phyloP scores from a whole-genome alignment of 495 filamentous ascomycete species.

The Penicillium chermesinum region DNA sequence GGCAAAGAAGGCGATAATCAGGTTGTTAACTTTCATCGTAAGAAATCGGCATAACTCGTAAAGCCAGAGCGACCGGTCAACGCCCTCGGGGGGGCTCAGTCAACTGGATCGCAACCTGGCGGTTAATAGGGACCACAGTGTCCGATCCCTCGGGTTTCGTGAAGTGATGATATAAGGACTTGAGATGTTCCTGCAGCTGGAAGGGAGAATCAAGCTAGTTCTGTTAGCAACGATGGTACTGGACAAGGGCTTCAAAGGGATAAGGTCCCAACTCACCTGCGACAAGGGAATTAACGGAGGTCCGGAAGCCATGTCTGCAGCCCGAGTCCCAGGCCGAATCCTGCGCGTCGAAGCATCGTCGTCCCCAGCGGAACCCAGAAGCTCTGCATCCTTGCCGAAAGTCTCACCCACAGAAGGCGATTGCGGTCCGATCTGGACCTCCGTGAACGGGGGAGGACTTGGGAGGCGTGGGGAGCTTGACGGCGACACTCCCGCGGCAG shows the following conservation, averaged over 20 bases:
- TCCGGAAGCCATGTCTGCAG: conserved; percentile 84
- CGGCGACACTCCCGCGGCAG: conserved; percentile 56
- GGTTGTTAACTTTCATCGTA: conserved; percentile 83
- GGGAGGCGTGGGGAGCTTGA: conserved; percentile 82
- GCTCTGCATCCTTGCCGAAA: conserved; percentile 34
- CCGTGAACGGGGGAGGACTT: conserved; percentile 81
- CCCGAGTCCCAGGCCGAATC: conserved; percentile 87
- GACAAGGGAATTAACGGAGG: conserved; percentile 79
- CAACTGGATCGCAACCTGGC: conserved; percentile 64
- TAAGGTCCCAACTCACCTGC: conserved; percentile 70
- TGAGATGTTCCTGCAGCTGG: conserved; percentile 96
- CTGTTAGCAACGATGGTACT: conserved; percentile 14
- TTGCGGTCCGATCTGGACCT: conserved; percentile 82
- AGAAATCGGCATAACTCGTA: conserved; percentile 97
- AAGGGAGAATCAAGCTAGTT: conserved; percentile 86
- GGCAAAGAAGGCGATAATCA: conserved; percentile 87
- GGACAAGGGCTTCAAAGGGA: neutral
- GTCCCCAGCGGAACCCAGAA: conserved; percentile 41
- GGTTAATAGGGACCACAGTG: conserved; percentile 60
- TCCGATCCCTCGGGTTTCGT: conserved; percentile 58
- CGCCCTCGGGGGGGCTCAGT: conserved; percentile 71
- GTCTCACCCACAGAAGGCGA: conserved; percentile 63
- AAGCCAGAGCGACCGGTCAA: conserved; percentile 86
- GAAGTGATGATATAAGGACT: conserved; percentile 78
- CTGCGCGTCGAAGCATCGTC: conserved; percentile 68